Evolutionary conservation across 192 early-diverging fungal genomes (phyloP), one percentile per base, ranked within the genome.

Genomic region (Gamsiella multidivaricata): DNA sequence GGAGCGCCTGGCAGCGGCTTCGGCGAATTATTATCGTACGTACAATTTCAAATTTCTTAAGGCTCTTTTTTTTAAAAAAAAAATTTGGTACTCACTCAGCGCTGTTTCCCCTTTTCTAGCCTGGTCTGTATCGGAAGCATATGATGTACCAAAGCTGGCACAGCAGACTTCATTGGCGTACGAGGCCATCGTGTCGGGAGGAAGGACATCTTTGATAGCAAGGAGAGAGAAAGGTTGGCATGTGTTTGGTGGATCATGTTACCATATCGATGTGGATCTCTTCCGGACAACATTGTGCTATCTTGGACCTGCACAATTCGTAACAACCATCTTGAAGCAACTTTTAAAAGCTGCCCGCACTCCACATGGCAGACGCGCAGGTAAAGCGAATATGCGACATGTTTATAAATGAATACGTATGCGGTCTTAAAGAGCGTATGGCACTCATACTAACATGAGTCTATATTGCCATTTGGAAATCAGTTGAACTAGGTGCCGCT

Each of bases 201-300:
- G 74, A 3, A 68, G 74, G 32, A 63, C 74, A n/a, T 52, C 65
- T 9, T 11, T 69, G 26, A 59, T 78, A 2, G 25, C 39, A 11
- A 68, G 43, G 32, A 52, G 49, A 25, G 74, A 78, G 23, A 78
- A 63, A 53, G 65, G 74, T 2, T 61, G 65, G 74, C 61, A 65
- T 7, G 39, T 64, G 10, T 78, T 69, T 49, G 65, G 74, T 3
- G 65, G 60, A 29, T 58, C 74, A 15, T 36, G 45, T 31, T 69
- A 68, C 43, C 74, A 78, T 28, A 59, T 78, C 23, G 74, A 78
- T 29, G 54, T 78, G 9, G 65, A 78, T 31, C 61, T 78, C 14
- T 78, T 64, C 36, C 41, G 74, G 23, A 36, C 65, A 28, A 69
- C 66, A 8, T 25, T 78, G 7, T 63, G 55, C 26, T 66, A 64